Base-by-base conservation (phyloP, 2,329 filamentous ascomycete species). In the Apiospora saccharicola region DNA sequence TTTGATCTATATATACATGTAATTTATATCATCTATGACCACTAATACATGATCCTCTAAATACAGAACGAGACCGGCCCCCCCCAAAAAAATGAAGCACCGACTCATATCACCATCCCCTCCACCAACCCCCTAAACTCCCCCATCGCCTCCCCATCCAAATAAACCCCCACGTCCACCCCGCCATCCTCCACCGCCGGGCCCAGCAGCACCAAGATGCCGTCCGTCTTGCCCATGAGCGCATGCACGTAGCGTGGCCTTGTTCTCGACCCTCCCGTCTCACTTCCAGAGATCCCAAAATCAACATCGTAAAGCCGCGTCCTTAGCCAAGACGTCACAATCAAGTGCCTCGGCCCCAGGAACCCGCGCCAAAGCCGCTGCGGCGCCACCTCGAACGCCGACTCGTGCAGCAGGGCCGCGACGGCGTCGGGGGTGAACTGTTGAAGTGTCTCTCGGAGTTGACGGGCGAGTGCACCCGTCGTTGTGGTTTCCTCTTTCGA, bases 331-430 rank as follows among this genome's bases (percentile, higher is more conserved):
- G 82, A 84, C 6, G 85, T 87, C 3, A 84, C 82, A 4, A 87
- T 73, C 0, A 82, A 74, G 76, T 87, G 85, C 30, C 79, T 76
- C 0, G 74, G 72, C 0, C 86, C 86, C 8, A 86, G 71, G 70
- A 87, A 87, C 0, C 75, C 82, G 72, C 85, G 82, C 86, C 86
- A 88, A 22, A 87, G 73, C 7, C 86, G 79, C 77, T 87, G 85
- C 0, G 86, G 85, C 14, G 81, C 81, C 14, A 80, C 74, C 74
- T 87, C 85, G 71, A 83, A 78, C 3, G 83, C 83, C 13, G 80
- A 79, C 68, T 85, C 83, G 71, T 87, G 83, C 3, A 88, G 75
- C 46, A 83, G 77, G 4, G 83, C 81, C 0, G 78, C 80, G 2
- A 88, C 76, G 0, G 80, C 80, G 5, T 80, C 79, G 0, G 80